phyloP scores from a whole-genome alignment of 1,284 basidiomycete species.

The Sporisorium scitamineum region DNA sequence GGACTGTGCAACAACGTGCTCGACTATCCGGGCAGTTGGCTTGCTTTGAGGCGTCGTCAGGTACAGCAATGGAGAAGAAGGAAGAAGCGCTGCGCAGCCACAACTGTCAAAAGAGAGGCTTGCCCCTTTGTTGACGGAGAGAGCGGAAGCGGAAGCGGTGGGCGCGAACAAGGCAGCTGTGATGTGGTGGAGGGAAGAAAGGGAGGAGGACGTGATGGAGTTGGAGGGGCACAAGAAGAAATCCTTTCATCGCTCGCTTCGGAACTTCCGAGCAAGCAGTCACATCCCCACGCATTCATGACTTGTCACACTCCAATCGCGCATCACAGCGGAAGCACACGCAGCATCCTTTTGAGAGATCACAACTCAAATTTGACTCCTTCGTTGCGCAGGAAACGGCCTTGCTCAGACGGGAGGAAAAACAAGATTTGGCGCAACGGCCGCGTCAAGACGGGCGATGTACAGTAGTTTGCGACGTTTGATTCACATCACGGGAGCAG shows the following conservation, averaged over 20 bases:
- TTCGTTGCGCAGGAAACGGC: neutral
- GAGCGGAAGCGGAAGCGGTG: conserved; percentile 1
- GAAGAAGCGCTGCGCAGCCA: neutral
- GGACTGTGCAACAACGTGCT: neutral
- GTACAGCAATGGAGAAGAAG: neutral
- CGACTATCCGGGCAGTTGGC: neutral
- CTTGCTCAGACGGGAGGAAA: neutral
- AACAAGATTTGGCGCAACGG: neutral
- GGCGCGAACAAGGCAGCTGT: neutral
- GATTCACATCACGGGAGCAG: too few relatives aligned
- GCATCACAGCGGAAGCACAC: neutral
- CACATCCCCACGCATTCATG: too few relatives aligned
- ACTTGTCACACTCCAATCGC: neutral
- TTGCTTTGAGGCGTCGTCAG: neutral
- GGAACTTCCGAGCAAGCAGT: neutral
- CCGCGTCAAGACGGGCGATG: too few relatives aligned
- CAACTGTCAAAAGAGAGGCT: neutral
- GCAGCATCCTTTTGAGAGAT: neutral
- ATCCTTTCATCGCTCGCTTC: neutral
- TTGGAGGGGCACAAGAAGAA: neutral
- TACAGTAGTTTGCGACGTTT: too few relatives aligned
- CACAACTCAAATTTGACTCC: neutral
- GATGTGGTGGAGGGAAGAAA: neutral
- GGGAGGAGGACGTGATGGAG: neutral
- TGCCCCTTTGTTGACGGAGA: neutral